Evolutionary conservation across 108 stramenopile species (phyloP).

Genomic region (Cyclotella cryptica): DNA sequence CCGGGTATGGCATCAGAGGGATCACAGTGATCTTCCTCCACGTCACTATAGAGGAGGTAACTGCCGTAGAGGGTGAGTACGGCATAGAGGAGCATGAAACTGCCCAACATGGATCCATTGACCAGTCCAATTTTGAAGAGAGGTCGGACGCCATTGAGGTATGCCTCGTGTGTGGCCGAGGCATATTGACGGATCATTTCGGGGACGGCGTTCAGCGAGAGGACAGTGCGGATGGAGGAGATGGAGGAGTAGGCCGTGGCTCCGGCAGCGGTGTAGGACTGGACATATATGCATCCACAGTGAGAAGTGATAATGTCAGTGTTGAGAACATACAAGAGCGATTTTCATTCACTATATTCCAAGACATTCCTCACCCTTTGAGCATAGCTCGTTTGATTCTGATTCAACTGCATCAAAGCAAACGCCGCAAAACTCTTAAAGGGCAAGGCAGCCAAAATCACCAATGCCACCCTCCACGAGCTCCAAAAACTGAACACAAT

Average conservation of each 20-base stretch:
- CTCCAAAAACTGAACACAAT: no score
- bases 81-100: conserved; percentile 64
- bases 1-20: conserved; percentile 54
- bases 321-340: no score
- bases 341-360: no score
- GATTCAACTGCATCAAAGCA: no score
- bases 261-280: conserved; percentile 60
- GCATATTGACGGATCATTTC: conserved; percentile 54
- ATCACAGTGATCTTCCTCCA: conserved; percentile 66
- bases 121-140: conserved; percentile 61
- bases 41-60: conserved; percentile 65
- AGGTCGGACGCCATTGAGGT: conserved; percentile 36
- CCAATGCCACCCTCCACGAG: no score
- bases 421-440: no score
- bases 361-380: no score
- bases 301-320: no score
- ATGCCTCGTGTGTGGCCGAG: conserved; percentile 65
- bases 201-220: conserved; percentile 54
- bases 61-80: conserved; percentile 74
- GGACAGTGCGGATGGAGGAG: conserved; percentile 53
- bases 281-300: no score
- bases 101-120: conserved; percentile 72
- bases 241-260: conserved; percentile 40
- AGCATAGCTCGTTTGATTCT: no score
- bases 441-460: no score